These are phyloP conservation scores for Lactuca sativa DNA, from an alignment of 129 eudicot genomes.

Conservation along the genomic window DNA sequence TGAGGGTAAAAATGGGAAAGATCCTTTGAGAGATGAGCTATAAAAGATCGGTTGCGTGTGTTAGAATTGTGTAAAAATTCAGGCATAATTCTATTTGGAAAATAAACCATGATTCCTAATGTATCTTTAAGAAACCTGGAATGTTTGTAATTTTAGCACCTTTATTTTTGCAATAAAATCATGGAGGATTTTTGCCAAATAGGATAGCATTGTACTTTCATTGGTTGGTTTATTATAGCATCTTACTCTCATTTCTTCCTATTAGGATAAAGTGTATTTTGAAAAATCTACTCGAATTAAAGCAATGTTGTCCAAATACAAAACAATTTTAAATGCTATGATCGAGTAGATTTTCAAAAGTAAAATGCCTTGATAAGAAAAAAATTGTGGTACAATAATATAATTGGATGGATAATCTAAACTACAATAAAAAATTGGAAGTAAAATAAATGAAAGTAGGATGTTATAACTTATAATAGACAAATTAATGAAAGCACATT, in stretches of 20 bases:
- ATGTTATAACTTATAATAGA: too few relatives aligned
- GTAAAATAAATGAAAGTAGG: too few relatives aligned
- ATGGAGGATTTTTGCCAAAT: background rate
- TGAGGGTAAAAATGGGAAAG: slow-evolving; percentile 33
- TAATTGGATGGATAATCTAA: too few relatives aligned
- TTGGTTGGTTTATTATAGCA: too few relatives aligned
- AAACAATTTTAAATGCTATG: too few relatives aligned
- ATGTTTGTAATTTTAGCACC: slow-evolving; percentile 8
- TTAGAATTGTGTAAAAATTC: background rate
- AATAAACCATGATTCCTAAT: background rate
- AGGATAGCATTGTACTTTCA: background rate
- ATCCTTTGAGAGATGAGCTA: slow-evolving; percentile 58
- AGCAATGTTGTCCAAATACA: background rate
- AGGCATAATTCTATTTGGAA: slow-evolving; percentile 3
- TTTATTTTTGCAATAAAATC: slow-evolving; percentile 17
- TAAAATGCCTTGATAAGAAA: too few relatives aligned
- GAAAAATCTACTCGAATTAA: background rate
- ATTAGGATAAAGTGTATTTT: too few relatives aligned
- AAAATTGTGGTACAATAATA: too few relatives aligned
- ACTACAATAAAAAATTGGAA: too few relatives aligned
- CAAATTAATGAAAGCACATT: too few relatives aligned
- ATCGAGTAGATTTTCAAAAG: too few relatives aligned
- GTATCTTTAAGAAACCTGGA: background rate
- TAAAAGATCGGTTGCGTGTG: slow-evolving; percentile 23
- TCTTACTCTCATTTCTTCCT: too few relatives aligned